Conservation (phyloP, 2,329 filamentous ascomycete species). For the Aureobasidium vineae region DNA sequence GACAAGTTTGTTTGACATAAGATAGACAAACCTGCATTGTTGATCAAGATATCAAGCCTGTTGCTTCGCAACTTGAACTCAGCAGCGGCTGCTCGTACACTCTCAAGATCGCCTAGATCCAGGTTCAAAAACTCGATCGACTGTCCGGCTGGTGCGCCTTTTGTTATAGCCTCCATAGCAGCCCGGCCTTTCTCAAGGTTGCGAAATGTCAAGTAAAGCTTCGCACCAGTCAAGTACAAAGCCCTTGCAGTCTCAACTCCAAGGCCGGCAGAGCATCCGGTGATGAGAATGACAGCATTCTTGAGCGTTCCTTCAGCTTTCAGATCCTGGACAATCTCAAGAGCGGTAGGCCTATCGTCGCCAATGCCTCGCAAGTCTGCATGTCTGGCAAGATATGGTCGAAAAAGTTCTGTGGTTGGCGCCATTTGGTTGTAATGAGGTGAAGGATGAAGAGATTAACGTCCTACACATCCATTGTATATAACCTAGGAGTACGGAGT, state of each 20-base stretch:
- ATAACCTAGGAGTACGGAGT: background rate
- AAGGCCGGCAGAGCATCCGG: conserved; percentile 48
- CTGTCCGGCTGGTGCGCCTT: conserved; percentile 19
- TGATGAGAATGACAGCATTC: conserved; percentile 45
- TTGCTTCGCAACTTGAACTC: conserved; percentile 39
- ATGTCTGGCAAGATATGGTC: conserved; percentile 16
- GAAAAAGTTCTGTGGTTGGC: conserved; percentile 2
- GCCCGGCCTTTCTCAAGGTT: conserved; percentile 44
- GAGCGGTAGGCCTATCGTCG: conserved; percentile 33
- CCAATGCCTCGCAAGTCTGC: conserved; percentile 33
- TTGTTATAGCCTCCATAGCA: conserved; percentile 34
- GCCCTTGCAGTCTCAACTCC: conserved; percentile 49
- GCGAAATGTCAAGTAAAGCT: conserved; percentile 47
- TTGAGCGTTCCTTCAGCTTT: conserved; percentile 38
- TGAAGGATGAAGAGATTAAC: too few relatives aligned
- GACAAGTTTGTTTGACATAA: background rate
- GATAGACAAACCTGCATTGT: conserved; percentile 27
- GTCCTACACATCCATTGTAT: background rate
- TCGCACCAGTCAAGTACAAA: conserved; percentile 48
- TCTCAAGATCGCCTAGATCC: conserved; percentile 37
- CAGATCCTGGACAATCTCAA: conserved; percentile 33
- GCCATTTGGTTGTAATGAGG: background rate
- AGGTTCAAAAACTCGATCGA: conserved; percentile 34
- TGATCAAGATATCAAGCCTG: conserved; percentile 43
- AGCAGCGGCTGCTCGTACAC: conserved; percentile 39